A percentile compares a stretch with the other conserved stretches of the same genome.
These are phyloP conservation scores for Sporothrix phasma DNA, from an alignment of 2,329 filamentous ascomycete genomes.

Conservation along the genomic window DNA sequence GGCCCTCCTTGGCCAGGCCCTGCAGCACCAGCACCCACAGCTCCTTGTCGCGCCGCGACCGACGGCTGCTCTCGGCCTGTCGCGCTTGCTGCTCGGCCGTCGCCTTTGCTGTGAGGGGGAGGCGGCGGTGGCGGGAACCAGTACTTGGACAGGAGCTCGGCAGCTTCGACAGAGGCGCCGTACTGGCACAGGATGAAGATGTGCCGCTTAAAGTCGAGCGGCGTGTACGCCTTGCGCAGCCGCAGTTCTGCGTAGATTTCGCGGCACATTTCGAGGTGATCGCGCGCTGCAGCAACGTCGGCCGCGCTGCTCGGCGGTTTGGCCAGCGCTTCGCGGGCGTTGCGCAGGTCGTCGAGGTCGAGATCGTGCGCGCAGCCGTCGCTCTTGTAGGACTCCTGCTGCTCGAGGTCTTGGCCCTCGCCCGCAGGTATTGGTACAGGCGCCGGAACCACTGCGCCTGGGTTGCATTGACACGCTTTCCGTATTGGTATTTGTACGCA, in stretches of 20 bases:
- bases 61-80: constrained; percentile 9
- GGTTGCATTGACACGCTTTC: constrained; percentile 48
- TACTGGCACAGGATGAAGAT: constrained; percentile 43
- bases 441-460: constrained; percentile 52
- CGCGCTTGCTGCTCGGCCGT: not conserved
- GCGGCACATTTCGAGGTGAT: constrained; percentile 40
- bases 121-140: constrained; percentile 20
- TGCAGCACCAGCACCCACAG: constrained; percentile 44
- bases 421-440: constrained; percentile 46
- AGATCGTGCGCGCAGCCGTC: constrained; percentile 17
- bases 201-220: constrained; percentile 32
- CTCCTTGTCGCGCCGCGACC: constrained; percentile 22
- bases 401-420: constrained; percentile 38
- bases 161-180: constrained; percentile 45
- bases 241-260: constrained; percentile 33
- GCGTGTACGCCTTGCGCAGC: constrained; percentile 18
- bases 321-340: constrained; percentile 30
- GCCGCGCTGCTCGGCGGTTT: not conserved
- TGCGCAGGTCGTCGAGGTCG: constrained; percentile 33
- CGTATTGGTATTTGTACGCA: constrained; percentile 38
- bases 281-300: constrained; percentile 15
- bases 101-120: not conserved
- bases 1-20: constrained; percentile 52
- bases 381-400: constrained; percentile 8
- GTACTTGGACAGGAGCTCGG: constrained; percentile 32